Evolutionary conservation across 2,329 filamentous ascomycete species (phyloP), one percentile per base, ranked within the genome.

Genomic region (Aspergillus tamarii): DNA sequence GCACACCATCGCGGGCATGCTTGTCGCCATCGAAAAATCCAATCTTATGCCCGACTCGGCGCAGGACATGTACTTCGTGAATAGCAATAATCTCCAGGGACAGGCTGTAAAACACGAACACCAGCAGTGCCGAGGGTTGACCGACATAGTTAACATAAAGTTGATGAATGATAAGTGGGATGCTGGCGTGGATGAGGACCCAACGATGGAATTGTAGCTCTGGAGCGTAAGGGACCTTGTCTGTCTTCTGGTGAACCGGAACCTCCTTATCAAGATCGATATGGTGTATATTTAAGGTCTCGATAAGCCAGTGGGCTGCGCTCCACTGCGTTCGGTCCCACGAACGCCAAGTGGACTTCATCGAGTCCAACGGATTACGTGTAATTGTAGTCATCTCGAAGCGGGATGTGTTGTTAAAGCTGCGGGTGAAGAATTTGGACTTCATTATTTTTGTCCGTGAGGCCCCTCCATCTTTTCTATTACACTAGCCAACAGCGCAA

Each of bases 11-110:
- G 4, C 66, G 66, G 30, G 66, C 62, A 43, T 66, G 64, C 32
- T 66, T 64, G 55, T 68, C 66, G 41, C 66, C 66, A 14, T 68
- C 66, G 21, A 68, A 53, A 36, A 63, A 68, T 7, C 66, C 66
- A 30, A 59, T 64, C 23, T 46, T 57, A 14, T 66, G 61, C 4
- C 64, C 62, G 2, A 64, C 54, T 10, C 60, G 55, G 48, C 66
- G 66, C 19, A 68, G 58, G 1, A 68, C 19, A n/a, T 55, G 58
- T 8, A 63, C 45, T 41, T 66, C 62, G 32, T 66, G 56, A 21
- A 68, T 57, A 30, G 61, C 46, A 23, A 63, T 63, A 0, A 57
- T 41, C 28, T 66, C 64, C 34, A 66, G 63, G 1, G 58, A 50
- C 16, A 61, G 41, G 53, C 66, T 65, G 34, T 68, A 68, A 9